Evolutionary conservation across 2,329 filamentous ascomycete species (phyloP), one percentile per base, ranked within the genome.

Genomic region (Penicillium sp.): DNA sequence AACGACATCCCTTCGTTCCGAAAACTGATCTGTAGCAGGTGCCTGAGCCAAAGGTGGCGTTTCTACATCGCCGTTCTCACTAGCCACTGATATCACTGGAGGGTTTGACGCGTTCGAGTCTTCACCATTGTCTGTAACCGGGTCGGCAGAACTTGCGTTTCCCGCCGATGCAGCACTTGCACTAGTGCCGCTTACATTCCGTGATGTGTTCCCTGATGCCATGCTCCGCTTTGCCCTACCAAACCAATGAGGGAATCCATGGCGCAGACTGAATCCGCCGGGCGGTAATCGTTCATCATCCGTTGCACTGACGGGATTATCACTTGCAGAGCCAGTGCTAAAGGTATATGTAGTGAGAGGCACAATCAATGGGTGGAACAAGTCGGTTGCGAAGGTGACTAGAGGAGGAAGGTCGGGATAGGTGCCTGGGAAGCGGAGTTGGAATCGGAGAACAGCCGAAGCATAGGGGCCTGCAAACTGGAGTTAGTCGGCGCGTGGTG

Each of bases 291-390:
- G 81, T 69, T 95, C 90, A 33, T 90, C 87, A 65, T 96, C 91
- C 2, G 86, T 88, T 9, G 91, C 90, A 70, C 89, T 93, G 59
- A 92, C 88, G 0, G 90, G 90, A 45, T 89, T 90, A 53, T 84
- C 83, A 58, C 86, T 87, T 58, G 89, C 84, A 35, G 88, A 85
- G 55, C 88, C 87, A 59, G 90, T 91, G 40, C 90, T 89, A 77
- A 96, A 95, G 69, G 90, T 94, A 75, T 96, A 95, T 4, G 91
- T 96, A n/a, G 91, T 96, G 59, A 95, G 81, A 36, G 94, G 92
- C 8, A 92, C 91, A 63, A 97, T 87, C 40, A 99, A 81, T 17
- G 93, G 93, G 72, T 99, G 93, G 73, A 97, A 99, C 63, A 97
- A 88, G 71, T 97, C 93, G 64, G 90, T 95, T 43, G 86, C 84